Evolutionary conservation across 768 basidiomycete species (phyloP).

Genomic region (Kockovaella imperatae): DNA sequence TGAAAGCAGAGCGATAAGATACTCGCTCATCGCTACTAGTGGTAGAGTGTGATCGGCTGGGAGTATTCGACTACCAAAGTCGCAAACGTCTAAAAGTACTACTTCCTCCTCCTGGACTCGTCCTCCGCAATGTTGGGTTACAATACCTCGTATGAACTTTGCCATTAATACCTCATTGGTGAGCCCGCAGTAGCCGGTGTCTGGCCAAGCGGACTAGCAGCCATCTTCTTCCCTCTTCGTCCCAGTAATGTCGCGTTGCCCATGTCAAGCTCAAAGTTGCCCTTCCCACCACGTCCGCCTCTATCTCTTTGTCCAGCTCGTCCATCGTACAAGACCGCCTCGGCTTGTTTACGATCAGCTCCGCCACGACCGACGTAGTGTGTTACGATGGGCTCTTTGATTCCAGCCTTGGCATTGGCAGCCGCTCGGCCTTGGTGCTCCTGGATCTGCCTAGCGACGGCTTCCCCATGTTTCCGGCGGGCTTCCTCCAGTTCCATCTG

Average conservation of each 20-base stretch:
- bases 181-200: constrained; percentile 22
- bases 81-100: too few species aligned
- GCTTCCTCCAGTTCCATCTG: constrained; percentile 53
- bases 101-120: too few species aligned
- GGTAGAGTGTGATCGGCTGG: too few species aligned
- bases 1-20: too few species aligned
- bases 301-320: constrained; percentile 65
- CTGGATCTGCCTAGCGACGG: constrained; percentile 46
- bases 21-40: too few species aligned
- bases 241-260: constrained; percentile 80
- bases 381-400: constrained; percentile 38
- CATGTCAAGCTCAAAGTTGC: constrained; percentile 73
- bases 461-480: constrained; percentile 46
- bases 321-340: constrained; percentile 54
- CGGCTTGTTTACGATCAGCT: constrained; percentile 47
- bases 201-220: constrained; percentile 31
- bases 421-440: constrained; percentile 45
- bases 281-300: constrained; percentile 14
- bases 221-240: constrained; percentile 42
- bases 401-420: constrained; percentile 41
- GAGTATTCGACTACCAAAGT: too few species aligned
- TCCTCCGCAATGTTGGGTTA: too few species aligned
- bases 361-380: constrained; percentile 49
- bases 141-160: too few species aligned
- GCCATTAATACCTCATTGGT: too few species aligned